A percentile compares a stretch with the other conserved stretches of the same genome.
These are phyloP conservation scores for Pseudogymnoascus sp. DNA, from an alignment of 2,329 filamentous ascomycete species.

Conservation along the genomic window DNA sequence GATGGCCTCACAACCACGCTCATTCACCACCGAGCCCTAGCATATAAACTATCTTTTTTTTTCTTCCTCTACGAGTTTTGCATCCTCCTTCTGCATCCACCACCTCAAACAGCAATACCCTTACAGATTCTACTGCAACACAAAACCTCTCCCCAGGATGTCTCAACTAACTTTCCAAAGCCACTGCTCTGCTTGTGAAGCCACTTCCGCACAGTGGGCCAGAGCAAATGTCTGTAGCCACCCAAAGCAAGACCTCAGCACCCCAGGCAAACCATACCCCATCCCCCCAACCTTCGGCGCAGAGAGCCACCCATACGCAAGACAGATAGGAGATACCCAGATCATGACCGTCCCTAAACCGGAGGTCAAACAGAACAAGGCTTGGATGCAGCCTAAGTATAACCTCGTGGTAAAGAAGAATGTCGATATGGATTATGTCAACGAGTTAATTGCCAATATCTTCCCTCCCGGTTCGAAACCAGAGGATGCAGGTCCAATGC, in stretches of 20 bases:
- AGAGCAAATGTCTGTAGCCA: not conserved
- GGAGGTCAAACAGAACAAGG: not conserved
- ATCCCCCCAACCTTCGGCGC: not conserved
- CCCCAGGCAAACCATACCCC: not conserved
- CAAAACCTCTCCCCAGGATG: not conserved
- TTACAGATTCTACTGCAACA: not conserved
- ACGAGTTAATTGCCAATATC: not conserved
- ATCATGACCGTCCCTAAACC: not conserved
- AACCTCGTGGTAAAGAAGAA: not conserved
- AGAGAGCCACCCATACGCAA: not conserved
- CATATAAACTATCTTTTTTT: not conserved
- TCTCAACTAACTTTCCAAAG: not conserved
- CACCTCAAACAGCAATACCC: not conserved
- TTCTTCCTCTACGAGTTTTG: not conserved
- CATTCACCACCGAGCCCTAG: not conserved
- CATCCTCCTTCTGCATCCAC: not conserved
- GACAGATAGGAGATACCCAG: not conserved
- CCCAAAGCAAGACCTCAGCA: not conserved
- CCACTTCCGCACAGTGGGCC: not conserved
- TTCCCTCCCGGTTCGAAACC: not conserved
- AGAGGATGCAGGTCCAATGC: not conserved
- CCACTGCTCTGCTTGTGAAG: not conserved
- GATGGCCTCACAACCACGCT: not conserved
- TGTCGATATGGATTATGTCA: not conserved
- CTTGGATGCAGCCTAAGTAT: not conserved